Evolutionary conservation across 345 rosid species (phyloP).

Genomic region (Zanthoxylum bungeanum): DNA sequence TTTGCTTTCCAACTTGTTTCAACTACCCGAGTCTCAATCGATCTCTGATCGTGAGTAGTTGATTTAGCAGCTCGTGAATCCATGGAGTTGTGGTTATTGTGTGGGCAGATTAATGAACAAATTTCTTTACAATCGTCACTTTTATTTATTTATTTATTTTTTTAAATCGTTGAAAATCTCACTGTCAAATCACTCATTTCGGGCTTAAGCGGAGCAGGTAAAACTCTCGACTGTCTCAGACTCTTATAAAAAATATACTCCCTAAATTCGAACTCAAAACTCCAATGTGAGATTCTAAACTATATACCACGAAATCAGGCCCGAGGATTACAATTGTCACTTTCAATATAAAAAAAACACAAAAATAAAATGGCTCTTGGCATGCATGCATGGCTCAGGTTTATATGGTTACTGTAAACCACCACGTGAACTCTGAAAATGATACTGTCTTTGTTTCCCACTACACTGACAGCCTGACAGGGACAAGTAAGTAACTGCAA

Average conservation of each 20-base stretch:
- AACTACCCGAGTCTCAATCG: background rate
- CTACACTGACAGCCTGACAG: too few relatives aligned
- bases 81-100: background rate
- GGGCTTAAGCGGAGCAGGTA: too few relatives aligned
- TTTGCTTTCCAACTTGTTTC: background rate
- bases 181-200: too few relatives aligned
- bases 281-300: too few relatives aligned
- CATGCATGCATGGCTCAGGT: background rate
- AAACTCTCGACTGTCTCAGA: too few relatives aligned
- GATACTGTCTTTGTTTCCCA: background rate
- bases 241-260: too few relatives aligned
- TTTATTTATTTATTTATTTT: too few relatives aligned
- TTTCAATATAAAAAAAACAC: too few relatives aligned
- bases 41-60: background rate
- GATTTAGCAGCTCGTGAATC: slow-evolving; percentile 13
- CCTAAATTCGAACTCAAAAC: too few relatives aligned
- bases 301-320: too few relatives aligned
- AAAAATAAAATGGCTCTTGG: background rate
- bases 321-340: too few relatives aligned
- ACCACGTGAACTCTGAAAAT: slow-evolving; percentile 6
- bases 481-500: background rate
- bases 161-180: too few relatives aligned
- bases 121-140: background rate
- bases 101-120: background rate
- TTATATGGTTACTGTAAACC: background rate